Base-by-base conservation (phyloP, 495 filamentous ascomycete genomes). In the Hypoxylon lienhwacheense region DNA sequence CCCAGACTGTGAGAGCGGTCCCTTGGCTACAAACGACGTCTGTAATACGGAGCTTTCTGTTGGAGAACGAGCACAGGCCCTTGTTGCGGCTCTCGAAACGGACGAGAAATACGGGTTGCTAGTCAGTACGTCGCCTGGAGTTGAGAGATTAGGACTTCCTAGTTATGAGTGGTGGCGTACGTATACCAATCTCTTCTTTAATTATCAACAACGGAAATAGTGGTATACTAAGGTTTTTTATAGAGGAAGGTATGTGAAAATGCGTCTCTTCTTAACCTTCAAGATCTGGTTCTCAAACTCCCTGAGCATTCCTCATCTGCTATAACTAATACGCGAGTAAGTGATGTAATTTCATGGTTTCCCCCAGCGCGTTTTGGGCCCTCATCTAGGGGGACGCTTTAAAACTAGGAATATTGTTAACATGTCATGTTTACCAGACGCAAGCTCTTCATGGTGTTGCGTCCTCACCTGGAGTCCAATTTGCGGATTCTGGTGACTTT, bases 401-500 rank as follows among this genome's bases (percentile, higher is more conserved):
- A n/a, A n/a, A n/a, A 31, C 28, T 31, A 31, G 28, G 28, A 2
- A 31, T 11, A 7, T 31, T 3, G 12, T n/a, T 31, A n/a, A 31
- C 28, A 31, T 31, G 28, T n/a, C n/a, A n/a, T n/a, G 28, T n/a
- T 31, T n/a, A n/a, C 8, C 28, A 8, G 10, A 2, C 10, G 10
- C 10, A 14, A 14, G 79, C 78, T 12, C 71, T 86, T 3, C 83
- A 86, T 63, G 83, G 83, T 4, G 64, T 86, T 2, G 80, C 74
- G n/a, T 66, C 43, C 5, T 68, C 63, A 1, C 77, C 71, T 11
- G 77, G 77, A 3, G 80, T 80, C 4, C 75, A 74, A 8, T 82
- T 80, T 53, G 63, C 73, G 1, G 61, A 72, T 4, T 58, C 64
- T 1, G 79, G 76, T 7, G 72, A 78, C 12, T 85, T 71, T 59